Evolutionary conservation across 1,139 yeast species (phyloP).

Genomic region (Yamadazyma conglobata): DNA sequence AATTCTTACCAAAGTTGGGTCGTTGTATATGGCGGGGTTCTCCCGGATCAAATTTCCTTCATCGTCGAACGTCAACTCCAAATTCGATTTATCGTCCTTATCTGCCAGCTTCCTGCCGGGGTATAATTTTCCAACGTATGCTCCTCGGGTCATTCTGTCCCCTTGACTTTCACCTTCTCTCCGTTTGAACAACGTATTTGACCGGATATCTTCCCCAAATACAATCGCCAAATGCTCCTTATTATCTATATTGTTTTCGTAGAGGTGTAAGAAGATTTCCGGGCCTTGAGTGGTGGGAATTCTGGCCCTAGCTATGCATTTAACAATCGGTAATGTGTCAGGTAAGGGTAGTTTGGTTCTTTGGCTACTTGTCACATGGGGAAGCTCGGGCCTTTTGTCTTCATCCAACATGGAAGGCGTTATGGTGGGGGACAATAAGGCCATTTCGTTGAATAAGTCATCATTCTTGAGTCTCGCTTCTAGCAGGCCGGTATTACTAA

Average conservation of each 20-base stretch:
- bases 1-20: constrained; percentile 61
- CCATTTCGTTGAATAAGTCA: constrained; percentile 22
- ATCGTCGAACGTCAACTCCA: constrained; percentile 44
- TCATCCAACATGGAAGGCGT: constrained; percentile 22
- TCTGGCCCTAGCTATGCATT: constrained; percentile 87
- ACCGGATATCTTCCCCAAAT: constrained; percentile 87
- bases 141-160: constrained; percentile 96
- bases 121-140: constrained; percentile 81
- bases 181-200: constrained; percentile 62
- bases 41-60: constrained; percentile 50
- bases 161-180: constrained; percentile 76
- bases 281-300: constrained; percentile 93
- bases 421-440: constrained; percentile 36
- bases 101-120: constrained; percentile 82
- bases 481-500: too few relatives aligned
- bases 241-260: constrained; percentile 77
- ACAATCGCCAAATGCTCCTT: constrained; percentile 98
- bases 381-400: constrained; percentile 10
- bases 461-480: neutral
- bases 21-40: constrained; percentile 33
- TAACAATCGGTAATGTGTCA: constrained; percentile 58
- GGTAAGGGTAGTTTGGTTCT: constrained; percentile 26
- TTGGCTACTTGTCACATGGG: constrained; percentile 19
- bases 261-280: constrained; percentile 87
- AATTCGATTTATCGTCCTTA: constrained; percentile 43